Evolutionary conservation across 306 rosid species (phyloP).

Genomic region (Dalbergia oliveri): DNA sequence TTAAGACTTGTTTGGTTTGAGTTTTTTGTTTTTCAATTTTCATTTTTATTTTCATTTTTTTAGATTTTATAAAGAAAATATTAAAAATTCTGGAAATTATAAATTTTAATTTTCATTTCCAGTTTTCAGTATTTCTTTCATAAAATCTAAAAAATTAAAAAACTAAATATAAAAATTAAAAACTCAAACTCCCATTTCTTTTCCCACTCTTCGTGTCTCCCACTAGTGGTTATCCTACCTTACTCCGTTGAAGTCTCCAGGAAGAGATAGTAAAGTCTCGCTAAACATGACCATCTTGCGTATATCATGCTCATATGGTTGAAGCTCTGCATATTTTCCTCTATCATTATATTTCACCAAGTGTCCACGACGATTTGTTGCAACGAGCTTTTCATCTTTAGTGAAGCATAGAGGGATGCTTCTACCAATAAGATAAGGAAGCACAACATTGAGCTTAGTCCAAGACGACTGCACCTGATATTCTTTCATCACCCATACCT

Average conservation of each 20-base stretch:
- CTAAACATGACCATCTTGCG: background rate
- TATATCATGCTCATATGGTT: background rate
- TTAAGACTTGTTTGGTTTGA: too few relatives aligned
- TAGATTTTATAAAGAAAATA: too few relatives aligned
- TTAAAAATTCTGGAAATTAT: too few relatives aligned
- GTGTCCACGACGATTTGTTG: background rate
- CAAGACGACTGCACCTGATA: slow-evolving; percentile 37
- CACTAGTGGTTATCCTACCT: background rate
- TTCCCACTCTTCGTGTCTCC: background rate
- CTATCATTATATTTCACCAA: background rate
- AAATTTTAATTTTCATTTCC: too few relatives aligned
- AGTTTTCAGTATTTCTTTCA: too few relatives aligned
- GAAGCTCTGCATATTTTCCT: background rate
- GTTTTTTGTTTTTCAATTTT: too few relatives aligned
- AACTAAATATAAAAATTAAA: too few relatives aligned
- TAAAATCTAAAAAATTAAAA: too few relatives aligned
- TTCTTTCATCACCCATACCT: slow-evolving; percentile 44
- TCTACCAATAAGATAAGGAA: background rate
- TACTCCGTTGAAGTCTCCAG: background rate
- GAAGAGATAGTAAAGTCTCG: slow-evolving; percentile 20
- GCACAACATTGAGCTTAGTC: slow-evolving; percentile 4
- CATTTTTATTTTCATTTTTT: too few relatives aligned
- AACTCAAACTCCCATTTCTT: too few relatives aligned
- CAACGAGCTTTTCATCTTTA: slow-evolving; percentile 6
- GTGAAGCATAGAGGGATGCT: background rate